Conservation (phyloP, 768 basidiomycete genomes). For the Leccinum subgranulosum region DNA sequence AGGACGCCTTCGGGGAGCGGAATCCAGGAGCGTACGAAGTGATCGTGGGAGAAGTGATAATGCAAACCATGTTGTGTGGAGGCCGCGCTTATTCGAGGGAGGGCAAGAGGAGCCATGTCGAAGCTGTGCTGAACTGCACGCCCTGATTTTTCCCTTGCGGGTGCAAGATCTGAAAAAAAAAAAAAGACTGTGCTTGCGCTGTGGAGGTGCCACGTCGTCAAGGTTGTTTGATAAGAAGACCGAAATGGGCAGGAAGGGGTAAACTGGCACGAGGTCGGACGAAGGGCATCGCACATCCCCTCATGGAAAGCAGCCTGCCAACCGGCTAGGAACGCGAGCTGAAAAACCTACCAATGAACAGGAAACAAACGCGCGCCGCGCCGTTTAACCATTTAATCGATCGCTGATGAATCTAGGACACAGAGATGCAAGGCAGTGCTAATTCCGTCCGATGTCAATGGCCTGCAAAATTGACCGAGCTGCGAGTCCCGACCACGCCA, state of each 20-base stretch:
- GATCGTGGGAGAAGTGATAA: conserved; percentile 31
- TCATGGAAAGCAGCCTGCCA: conserved; percentile 22
- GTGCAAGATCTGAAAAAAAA: conserved; percentile 13
- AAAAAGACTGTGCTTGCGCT: conserved; percentile 16
- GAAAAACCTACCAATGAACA: conserved; percentile 13
- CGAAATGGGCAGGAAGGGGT: conserved; percentile 25
- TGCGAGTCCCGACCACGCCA: conserved; percentile 1
- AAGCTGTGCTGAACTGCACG: conserved; percentile 23
- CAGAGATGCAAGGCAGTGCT: conserved; percentile 5
- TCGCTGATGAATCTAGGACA: conserved; percentile 9
- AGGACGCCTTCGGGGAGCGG: conserved; percentile 28
- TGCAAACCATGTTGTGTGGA: conserved; percentile 11
- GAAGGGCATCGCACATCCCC: conserved; percentile 23
- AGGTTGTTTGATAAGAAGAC: conserved; percentile 25
- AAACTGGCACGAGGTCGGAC: conserved; percentile 30
- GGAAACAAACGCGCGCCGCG: conserved; percentile 6
- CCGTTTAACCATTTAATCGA: conserved; percentile 10
- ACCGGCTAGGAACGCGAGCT: conserved; percentile 18
- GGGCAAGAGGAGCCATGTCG: conserved; percentile 6
- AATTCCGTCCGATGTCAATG: conserved; percentile 3
- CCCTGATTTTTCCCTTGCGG: conserved; percentile 29
- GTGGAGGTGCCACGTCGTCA: conserved; percentile 27
- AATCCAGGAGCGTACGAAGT: conserved; percentile 28
- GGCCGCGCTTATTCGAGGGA: not conserved
- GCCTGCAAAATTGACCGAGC: conserved; percentile 2